A percentile compares a stretch with the other conserved stretches of the same genome.
Conservation (phyloP, 305 asterid genomes). For the Fraxinus floribunda region DNA sequence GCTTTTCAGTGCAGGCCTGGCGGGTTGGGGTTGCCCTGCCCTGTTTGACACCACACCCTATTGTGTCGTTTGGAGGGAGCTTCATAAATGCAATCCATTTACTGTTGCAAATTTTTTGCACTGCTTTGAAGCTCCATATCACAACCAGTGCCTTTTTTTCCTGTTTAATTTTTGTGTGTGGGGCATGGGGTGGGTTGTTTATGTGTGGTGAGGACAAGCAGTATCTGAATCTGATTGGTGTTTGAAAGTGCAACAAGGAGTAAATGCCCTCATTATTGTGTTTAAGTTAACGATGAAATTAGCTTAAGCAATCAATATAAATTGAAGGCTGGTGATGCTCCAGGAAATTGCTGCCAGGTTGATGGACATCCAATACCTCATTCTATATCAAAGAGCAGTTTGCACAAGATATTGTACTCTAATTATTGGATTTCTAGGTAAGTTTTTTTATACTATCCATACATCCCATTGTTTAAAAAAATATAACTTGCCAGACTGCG, state of each 20-base stretch:
- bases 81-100: not conserved
- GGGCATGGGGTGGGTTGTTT: not conserved
- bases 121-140: not conserved
- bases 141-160: not conserved
- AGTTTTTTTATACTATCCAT: not conserved
- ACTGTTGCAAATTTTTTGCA: not conserved
- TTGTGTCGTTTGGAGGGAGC: not conserved
- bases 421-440: not conserved
- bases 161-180: not conserved
- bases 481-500: not conserved
- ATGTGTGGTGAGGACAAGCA: not conserved
- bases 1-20: not conserved
- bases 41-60: not conserved
- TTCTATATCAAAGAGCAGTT: not conserved
- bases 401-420: not conserved
- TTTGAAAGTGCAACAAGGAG: not conserved
- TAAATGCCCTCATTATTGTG: not conserved
- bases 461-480: not conserved
- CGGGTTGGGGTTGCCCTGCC: not conserved
- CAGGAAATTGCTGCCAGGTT: not conserved
- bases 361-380: not conserved
- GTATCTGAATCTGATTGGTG: not conserved
- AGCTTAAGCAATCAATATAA: not conserved
- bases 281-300: not conserved
- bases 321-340: slow-evolving; percentile 5